Evolutionary conservation across 495 filamentous ascomycete genomes (phyloP).

Genomic region (Glarea lozoyensis): DNA sequence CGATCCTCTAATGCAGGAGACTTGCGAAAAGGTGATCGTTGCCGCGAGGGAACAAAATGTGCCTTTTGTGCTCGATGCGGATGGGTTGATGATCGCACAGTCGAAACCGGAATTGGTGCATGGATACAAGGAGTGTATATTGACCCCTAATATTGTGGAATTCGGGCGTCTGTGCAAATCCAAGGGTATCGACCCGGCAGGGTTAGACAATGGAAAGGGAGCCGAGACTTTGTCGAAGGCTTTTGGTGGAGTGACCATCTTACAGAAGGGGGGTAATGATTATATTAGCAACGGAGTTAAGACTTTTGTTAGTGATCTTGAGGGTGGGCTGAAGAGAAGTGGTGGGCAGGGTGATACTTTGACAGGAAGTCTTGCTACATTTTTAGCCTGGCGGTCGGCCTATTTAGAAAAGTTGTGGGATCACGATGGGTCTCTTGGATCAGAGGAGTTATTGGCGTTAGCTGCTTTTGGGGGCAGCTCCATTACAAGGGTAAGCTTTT

Average conservation of each 20-base stretch:
- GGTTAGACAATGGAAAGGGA: slow-evolving; percentile 24
- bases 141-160: slow-evolving; percentile 93
- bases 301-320: slow-evolving; percentile 62
- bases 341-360: slow-evolving; percentile 95
- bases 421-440: slow-evolving; percentile 44
- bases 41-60: slow-evolving; percentile 66
- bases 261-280: slow-evolving; percentile 85
- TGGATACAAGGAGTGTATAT: slow-evolving; percentile 74
- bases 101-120: slow-evolving; percentile 67
- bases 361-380: slow-evolving; percentile 79
- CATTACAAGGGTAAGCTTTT: slow-evolving; percentile 57
- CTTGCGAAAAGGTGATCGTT: slow-evolving; percentile 67
- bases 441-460: slow-evolving; percentile 61
- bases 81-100: slow-evolving; percentile 72
- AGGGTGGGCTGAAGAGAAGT: slow-evolving; percentile 79
- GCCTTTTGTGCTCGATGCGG: slow-evolving; percentile 86
- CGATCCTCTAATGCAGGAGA: slow-evolving; percentile 83
- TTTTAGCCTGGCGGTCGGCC: slow-evolving; percentile 78
- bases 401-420: slow-evolving; percentile 85
- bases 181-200: slow-evolving; percentile 51
- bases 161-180: slow-evolving; percentile 73
- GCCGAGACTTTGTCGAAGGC: slow-evolving; percentile 56
- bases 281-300: slow-evolving; percentile 73
- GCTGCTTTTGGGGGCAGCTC: slow-evolving; percentile 80
- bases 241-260: slow-evolving; percentile 79